These are phyloP conservation scores for Globisporangium splendens DNA, from an alignment of 352 stramenopile species.

Conservation along the genomic window DNA sequence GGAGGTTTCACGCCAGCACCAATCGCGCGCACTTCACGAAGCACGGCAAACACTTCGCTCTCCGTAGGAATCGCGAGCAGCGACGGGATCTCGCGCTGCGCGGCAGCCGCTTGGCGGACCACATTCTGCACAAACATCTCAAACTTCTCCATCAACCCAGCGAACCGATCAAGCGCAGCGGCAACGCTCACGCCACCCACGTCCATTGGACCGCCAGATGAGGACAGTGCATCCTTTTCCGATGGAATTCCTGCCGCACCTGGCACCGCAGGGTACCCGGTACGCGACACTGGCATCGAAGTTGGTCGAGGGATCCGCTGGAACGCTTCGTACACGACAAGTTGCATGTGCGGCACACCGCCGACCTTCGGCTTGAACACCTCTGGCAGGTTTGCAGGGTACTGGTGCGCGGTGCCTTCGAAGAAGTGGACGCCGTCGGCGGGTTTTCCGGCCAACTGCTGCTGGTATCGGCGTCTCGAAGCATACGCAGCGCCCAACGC, in stretches of 20 bases:
- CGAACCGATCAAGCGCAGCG: constrained; percentile 77
- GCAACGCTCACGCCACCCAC: constrained; percentile 60
- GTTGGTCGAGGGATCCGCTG: constrained; percentile 92
- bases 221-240: constrained; percentile 33
- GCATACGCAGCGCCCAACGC: constrained; percentile 85
- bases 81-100: constrained; percentile 75
- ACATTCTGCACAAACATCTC: constrained; percentile 88
- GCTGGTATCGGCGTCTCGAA: constrained; percentile 78
- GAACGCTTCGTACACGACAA: constrained; percentile 98
- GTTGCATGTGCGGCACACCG: constrained; percentile 90
- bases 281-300: constrained; percentile 78
- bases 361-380: constrained; percentile 92
- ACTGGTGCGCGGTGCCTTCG: constrained; percentile 63
- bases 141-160: constrained; percentile 82
- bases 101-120: constrained; percentile 61
- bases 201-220: constrained; percentile 17
- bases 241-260: constrained; percentile 20
- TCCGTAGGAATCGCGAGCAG: constrained; percentile 64
- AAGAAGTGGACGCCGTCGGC: constrained; percentile 71
- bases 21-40: constrained; percentile 76
- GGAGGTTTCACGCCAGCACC: constrained; percentile 70
- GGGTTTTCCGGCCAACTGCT: constrained; percentile 84
- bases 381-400: constrained; percentile 86
- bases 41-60: constrained; percentile 81
- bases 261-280: constrained; percentile 30